These are phyloP conservation scores for Pseudoperonospora humuli DNA, from an alignment of 352 stramenopile species.

Conservation along the genomic window DNA sequence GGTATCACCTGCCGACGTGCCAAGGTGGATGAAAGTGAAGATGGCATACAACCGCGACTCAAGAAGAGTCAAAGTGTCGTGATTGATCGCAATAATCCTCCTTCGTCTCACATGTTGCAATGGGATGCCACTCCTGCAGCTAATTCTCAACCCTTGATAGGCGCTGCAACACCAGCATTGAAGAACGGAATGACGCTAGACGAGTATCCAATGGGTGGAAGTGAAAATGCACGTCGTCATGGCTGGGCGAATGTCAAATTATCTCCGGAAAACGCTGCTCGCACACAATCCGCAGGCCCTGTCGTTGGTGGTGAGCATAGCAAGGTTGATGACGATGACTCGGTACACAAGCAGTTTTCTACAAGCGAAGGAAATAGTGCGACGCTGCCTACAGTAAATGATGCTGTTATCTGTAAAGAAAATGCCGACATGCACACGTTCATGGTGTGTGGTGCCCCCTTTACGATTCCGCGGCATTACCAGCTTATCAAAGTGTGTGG, in stretches of 20 bases:
- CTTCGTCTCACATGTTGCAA: constrained; percentile 67
- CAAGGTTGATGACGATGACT: constrained; percentile 22
- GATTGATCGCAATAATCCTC: constrained; percentile 62
- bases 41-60: constrained; percentile 42
- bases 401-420: constrained; percentile 75
- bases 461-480: constrained; percentile 81
- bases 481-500: constrained; percentile 86
- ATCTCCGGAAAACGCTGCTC: constrained; percentile 44
- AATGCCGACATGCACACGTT: constrained; percentile 86
- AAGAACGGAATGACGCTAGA: constrained; percentile 30
- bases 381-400: constrained; percentile 18
- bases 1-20: constrained; percentile 60
- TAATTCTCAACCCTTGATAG: constrained; percentile 24
- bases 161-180: constrained; percentile 31
- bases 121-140: constrained; percentile 42
- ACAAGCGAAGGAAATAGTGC: constrained; percentile 15
- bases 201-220: constrained; percentile 26
- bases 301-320: constrained; percentile 19
- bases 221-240: constrained; percentile 39
- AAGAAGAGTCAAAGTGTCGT: constrained; percentile 75
- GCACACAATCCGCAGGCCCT: constrained; percentile 51
- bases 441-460: constrained; percentile 84
- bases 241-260: constrained; percentile 79
- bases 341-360: constrained; percentile 37
- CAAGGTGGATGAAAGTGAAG: constrained; percentile 18